A percentile compares a stretch with the other conserved stretches of the same genome.
These are phyloP conservation scores for Vaccinium myrtillus DNA, from an alignment of 148 eudicot species.

Conservation along the genomic window DNA sequence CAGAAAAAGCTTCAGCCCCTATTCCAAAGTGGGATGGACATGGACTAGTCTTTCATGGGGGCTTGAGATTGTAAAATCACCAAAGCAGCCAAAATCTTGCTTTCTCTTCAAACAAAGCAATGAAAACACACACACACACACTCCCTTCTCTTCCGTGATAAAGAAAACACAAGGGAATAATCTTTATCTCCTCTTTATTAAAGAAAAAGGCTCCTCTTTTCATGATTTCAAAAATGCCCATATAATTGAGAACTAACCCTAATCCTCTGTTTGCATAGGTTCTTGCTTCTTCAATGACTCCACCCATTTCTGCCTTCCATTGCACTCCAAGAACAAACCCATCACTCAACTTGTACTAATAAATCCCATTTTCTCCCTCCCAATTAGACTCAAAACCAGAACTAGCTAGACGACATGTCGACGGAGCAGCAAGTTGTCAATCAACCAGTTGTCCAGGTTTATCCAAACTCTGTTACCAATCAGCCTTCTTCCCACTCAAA, in stretches of 20 bases:
- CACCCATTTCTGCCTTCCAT: constrained; percentile 12
- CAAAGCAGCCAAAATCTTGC: constrained; percentile 33
- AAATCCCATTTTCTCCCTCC: constrained; percentile 14
- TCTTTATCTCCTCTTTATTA: constrained; percentile 38
- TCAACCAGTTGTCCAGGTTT: constrained; percentile 26
- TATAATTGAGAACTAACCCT: not conserved
- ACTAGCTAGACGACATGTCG: constrained; percentile 26
- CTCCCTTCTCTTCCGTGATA: constrained; percentile 16
- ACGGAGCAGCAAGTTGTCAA: constrained; percentile 24
- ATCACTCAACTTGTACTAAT: not conserved
- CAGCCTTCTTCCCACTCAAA: constrained; percentile 38
- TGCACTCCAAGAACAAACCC: constrained; percentile 29
- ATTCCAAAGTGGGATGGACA: not conserved
- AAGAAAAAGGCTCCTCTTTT: constrained; percentile 27
- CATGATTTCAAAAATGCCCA: constrained; percentile 28
- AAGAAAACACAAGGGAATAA: constrained; percentile 28
- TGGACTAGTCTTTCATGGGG: constrained; percentile 15
- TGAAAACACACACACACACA: constrained; percentile 8
- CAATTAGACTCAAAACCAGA: not conserved
- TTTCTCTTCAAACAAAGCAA: constrained; percentile 46
- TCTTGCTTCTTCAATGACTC: constrained; percentile 21
- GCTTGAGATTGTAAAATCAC: not conserved
- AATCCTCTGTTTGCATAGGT: not conserved
- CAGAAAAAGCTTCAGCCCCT: not conserved
- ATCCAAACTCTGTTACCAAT: constrained; percentile 40